phyloP scores from a whole-genome alignment of 75 land plant genomes.

The Adiantum capillusveneris region DNA sequence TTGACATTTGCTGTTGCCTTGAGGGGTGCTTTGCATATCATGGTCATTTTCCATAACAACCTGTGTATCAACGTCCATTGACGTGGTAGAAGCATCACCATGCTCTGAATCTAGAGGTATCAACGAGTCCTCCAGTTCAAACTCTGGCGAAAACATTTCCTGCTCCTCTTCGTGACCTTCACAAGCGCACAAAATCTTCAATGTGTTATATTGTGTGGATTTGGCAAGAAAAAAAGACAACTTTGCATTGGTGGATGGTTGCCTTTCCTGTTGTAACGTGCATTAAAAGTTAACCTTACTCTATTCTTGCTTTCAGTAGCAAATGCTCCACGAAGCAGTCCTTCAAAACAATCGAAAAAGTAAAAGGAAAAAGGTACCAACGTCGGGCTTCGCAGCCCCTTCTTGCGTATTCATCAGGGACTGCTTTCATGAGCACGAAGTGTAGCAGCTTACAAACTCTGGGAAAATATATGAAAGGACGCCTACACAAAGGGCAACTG shows the following conservation, averaged over 20 bases:
- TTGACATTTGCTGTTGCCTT: too few relatives aligned
- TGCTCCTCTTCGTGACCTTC: slow-evolving; percentile 7
- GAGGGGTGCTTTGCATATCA: too few relatives aligned
- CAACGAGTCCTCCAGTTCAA: neutral
- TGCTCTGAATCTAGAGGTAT: neutral
- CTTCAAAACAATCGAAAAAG: too few relatives aligned
- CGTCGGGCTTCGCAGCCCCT: slow-evolving; percentile 44
- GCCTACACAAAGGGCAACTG: slow-evolving; percentile 62
- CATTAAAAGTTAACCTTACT: too few relatives aligned
- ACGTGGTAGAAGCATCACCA: neutral
- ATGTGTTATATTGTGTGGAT: too few relatives aligned
- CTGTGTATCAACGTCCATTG: neutral
- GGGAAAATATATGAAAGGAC: slow-evolving; percentile 57
- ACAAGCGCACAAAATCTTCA: too few relatives aligned
- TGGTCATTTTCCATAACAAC: too few relatives aligned
- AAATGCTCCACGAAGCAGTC: too few relatives aligned
- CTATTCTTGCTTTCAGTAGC: too few relatives aligned
- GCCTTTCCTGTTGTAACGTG: too few relatives aligned
- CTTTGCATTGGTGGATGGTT: too few relatives aligned
- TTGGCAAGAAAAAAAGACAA: too few relatives aligned
- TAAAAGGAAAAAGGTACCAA: slow-evolving; percentile 17
- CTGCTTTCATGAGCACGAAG: slow-evolving; percentile 42
- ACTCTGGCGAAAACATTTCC: slow-evolving; percentile 32
- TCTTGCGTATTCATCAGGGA: slow-evolving; percentile 43
- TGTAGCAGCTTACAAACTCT: slow-evolving; percentile 61